Conservation (phyloP, 805 yeast species). For the Wickerhamomyces alni region DNA sequence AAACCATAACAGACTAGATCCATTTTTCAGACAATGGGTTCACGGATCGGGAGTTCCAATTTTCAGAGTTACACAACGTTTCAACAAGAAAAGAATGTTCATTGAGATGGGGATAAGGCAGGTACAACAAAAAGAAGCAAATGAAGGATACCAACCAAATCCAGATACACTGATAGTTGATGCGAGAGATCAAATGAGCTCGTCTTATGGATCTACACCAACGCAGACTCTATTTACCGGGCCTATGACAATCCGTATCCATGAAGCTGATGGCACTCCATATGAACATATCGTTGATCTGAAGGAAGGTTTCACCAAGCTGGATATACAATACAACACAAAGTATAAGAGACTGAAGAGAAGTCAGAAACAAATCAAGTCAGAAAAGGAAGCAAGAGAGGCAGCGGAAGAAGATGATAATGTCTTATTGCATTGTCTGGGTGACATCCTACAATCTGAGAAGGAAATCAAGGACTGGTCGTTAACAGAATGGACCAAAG, state of each 20-base stretch:
- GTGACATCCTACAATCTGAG: conserved; percentile 64
- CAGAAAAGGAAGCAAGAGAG: conserved; percentile 35
- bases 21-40: conserved; percentile 92
- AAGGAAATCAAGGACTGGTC: conserved; percentile 67
- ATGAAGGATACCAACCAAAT: conserved; percentile 27
- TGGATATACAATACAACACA: conserved; percentile 93
- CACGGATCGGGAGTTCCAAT: conserved; percentile 84
- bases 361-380: conserved; percentile 35
- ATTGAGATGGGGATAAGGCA: conserved; percentile 94
- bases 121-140: conserved; percentile 63
- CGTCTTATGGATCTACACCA: conserved; percentile 8
- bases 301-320: conserved; percentile 75
- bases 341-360: conserved; percentile 80
- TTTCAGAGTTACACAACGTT: conserved; percentile 82
- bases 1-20: conserved; percentile 74
- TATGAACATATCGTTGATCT: conserved; percentile 95
- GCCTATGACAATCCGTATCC: conserved; percentile 94
- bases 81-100: conserved; percentile 89
- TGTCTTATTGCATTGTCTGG: conserved; percentile 52
- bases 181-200: conserved; percentile 26
- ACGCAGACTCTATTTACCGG: conserved; percentile 60
- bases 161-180: conserved; percentile 32
- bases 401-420: conserved; percentile 29
- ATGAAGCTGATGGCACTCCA: conserved; percentile 98
- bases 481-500: conserved; percentile 60